Conservation (phyloP, 768 basidiomycete species). For the Tephrocybe sp. region DNA sequence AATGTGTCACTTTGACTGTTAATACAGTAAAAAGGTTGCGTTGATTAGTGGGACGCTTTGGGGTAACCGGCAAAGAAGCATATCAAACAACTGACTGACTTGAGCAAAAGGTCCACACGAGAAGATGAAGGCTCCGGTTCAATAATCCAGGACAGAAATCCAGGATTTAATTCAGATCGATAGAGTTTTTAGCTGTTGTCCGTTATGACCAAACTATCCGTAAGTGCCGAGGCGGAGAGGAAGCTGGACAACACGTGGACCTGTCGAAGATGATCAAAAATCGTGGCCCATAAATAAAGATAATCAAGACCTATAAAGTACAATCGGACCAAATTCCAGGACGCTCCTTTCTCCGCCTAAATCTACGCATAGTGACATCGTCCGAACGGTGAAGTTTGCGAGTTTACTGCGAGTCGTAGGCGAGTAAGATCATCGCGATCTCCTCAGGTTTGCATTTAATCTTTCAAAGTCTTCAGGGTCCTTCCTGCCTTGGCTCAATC, state of each 20-base stretch:
- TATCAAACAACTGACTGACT: constrained; percentile 8
- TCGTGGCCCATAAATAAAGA: constrained; percentile 6
- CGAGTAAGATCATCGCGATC: no score
- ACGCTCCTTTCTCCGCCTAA: no score
- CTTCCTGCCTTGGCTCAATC: background rate
- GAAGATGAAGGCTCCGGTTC: background rate
- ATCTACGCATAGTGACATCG: background rate
- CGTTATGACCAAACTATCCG: constrained; percentile 16
- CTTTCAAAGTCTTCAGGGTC: background rate
- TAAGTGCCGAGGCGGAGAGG: constrained; percentile 15
- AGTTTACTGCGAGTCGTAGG: background rate
- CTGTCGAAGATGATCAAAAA: constrained; percentile 14
- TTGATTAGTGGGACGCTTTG: constrained; percentile 10
- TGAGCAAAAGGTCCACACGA: constrained; percentile 3
- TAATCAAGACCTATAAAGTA: background rate
- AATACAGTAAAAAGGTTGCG: constrained; percentile 18
- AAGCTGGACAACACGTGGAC: constrained; percentile 14
- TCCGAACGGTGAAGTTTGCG: background rate
- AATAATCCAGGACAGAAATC: constrained; percentile 9
- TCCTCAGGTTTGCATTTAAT: no score
- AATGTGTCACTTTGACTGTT: constrained; percentile 19
- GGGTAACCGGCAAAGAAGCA: constrained; percentile 9
- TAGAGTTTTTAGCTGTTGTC: constrained; percentile 22
- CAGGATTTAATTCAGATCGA: constrained; percentile 19
- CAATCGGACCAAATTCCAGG: constrained; percentile 3